Percentiles rank a stretch among this genome's conserved stretches.
These are phyloP conservation scores for Panellus pusillus DNA, from an alignment of 768 basidiomycete genomes.

Conservation along the genomic window DNA sequence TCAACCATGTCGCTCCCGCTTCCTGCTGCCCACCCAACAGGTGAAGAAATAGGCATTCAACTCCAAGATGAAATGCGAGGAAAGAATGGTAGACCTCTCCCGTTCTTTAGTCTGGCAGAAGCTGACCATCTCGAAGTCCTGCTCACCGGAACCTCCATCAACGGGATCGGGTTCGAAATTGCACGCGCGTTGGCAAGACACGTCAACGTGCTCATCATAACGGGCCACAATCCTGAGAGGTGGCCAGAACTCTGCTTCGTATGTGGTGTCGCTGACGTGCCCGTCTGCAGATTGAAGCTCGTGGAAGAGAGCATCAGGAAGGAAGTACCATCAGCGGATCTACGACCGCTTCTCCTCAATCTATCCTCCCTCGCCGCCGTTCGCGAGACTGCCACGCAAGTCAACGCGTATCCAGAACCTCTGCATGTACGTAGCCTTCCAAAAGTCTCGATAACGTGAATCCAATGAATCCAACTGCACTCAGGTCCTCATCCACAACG, in stretches of 20 bases:
- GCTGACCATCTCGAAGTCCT: background rate
- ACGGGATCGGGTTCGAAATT: slow-evolving; percentile 2
- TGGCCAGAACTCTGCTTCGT: background rate
- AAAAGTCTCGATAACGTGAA: background rate
- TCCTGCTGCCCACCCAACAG: background rate
- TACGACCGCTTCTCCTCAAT: background rate
- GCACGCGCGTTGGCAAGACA: background rate
- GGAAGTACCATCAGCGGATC: background rate
- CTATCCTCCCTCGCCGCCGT: slow-evolving; percentile 2
- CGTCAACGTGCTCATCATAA: background rate
- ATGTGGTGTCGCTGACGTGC: background rate
- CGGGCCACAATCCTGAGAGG: background rate
- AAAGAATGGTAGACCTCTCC: background rate
- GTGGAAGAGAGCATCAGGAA: background rate
- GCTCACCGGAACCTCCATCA: slow-evolving; percentile 1
- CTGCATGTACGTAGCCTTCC: background rate
- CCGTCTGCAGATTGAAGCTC: background rate
- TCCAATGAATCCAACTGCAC: background rate
- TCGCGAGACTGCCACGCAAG: background rate
- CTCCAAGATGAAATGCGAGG: background rate
- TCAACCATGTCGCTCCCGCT: background rate
- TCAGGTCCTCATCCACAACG: slow-evolving; percentile 8
- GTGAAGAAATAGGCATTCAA: background rate
- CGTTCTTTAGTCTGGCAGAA: background rate
- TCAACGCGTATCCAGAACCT: background rate